These are phyloP conservation scores for Pythium grandisporangium DNA, from an alignment of 352 stramenopile genomes.

Conservation along the genomic window DNA sequence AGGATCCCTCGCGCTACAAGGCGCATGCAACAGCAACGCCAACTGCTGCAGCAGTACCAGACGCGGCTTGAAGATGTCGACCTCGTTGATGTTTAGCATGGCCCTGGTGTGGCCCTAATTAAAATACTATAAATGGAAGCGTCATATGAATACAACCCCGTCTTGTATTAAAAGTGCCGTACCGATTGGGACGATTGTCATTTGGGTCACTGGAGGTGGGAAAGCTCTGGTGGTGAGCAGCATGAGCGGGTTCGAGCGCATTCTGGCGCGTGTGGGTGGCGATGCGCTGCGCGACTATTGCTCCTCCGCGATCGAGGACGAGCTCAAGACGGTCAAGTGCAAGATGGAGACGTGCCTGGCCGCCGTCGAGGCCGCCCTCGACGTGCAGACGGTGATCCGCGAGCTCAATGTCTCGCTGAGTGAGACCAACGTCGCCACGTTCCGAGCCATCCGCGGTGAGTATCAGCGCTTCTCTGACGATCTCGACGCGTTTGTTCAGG, in stretches of 20 bases:
- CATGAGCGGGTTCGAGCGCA: conserved; percentile 72
- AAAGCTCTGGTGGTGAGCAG: too few relatives aligned
- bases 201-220: too few relatives aligned
- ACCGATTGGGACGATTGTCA: too few relatives aligned
- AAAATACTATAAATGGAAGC: too few relatives aligned
- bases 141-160: too few relatives aligned
- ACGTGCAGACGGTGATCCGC: conserved; percentile 50
- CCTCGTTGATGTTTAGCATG: conserved; percentile 1
- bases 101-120: too few relatives aligned
- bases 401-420: conserved; percentile 54
- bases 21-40: not conserved
- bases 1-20: not conserved
- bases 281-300: conserved; percentile 67
- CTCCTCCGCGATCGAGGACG: conserved; percentile 68
- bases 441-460: conserved; percentile 39
- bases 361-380: conserved; percentile 43
- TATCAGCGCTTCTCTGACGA: conserved; percentile 38
- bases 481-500: conserved; percentile 34
- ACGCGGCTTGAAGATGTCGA: not conserved
- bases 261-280: conserved; percentile 52
- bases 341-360: conserved; percentile 50
- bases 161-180: too few relatives aligned
- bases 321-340: conserved; percentile 44
- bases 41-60: not conserved
- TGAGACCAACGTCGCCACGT: conserved; percentile 38